phyloP scores from a whole-genome alignment of 805 yeast genomes.

The Huiozyma naganishii region DNA sequence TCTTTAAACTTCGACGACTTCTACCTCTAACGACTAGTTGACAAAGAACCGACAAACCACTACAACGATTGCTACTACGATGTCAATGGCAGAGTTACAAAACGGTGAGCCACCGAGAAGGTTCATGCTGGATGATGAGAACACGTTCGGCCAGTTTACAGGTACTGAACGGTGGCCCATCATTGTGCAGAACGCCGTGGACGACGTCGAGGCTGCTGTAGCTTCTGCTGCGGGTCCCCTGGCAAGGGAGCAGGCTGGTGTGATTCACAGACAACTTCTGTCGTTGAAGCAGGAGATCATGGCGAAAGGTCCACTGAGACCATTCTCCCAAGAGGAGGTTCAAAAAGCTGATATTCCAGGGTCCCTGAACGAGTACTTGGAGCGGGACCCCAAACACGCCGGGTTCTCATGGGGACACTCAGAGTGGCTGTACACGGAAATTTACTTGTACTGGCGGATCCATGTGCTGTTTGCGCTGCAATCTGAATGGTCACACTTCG shows the following conservation, averaged over 20 bases:
- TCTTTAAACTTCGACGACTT: no score
- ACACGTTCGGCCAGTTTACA: constrained; percentile 76
- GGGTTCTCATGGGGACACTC: constrained; percentile 60
- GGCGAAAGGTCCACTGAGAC: constrained; percentile 32
- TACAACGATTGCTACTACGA: no score
- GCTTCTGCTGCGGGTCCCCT: constrained; percentile 18
- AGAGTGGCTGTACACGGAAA: constrained; percentile 86
- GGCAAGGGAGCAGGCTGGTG: constrained; percentile 35
- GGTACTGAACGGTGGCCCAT: constrained; percentile 80
- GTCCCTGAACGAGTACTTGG: constrained; percentile 50
- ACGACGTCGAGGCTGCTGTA: constrained; percentile 41
- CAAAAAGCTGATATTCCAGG: constrained; percentile 34
- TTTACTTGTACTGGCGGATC: constrained; percentile 66
- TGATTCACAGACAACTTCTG: constrained; percentile 33
- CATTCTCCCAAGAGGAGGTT: constrained; percentile 34
- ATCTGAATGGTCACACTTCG: constrained; percentile 40
- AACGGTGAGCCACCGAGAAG: no score
- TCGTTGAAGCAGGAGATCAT: constrained; percentile 36
- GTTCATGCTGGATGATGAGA: constrained; percentile 48
- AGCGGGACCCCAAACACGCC: background rate
- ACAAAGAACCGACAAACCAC: no score
- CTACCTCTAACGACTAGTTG: no score
- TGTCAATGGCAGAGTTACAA: no score
- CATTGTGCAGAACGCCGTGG: constrained; percentile 56
- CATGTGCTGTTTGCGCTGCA: constrained; percentile 34